phyloP scores from a whole-genome alignment of 306 rosid genomes.

The Nissolia schottii region DNA sequence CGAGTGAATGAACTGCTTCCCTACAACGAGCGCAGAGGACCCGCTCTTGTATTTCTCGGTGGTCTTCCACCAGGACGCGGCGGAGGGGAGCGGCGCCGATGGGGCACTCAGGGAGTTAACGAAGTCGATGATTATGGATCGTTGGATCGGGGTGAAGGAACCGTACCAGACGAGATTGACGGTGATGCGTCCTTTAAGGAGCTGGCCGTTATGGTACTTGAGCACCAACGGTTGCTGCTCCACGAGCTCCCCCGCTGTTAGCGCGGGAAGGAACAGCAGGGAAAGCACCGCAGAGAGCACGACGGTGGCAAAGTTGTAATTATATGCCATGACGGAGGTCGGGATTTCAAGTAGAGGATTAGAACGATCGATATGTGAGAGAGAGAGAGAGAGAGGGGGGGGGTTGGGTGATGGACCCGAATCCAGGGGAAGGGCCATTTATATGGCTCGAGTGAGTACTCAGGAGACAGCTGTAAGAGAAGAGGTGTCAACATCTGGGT shows the following conservation, averaged over 20 bases:
- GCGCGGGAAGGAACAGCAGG: background rate
- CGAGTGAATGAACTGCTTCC: conserved; percentile 61
- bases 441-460: conserved; percentile 22
- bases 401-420: background rate
- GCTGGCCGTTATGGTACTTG: conserved; percentile 80
- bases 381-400: background rate
- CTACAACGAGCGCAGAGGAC: conserved; percentile 55
- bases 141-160: conserved; percentile 61
- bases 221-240: conserved; percentile 68
- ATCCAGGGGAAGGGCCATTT: background rate
- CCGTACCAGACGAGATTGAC: conserved; percentile 92
- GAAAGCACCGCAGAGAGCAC: background rate
- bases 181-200: conserved; percentile 70
- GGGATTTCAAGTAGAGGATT: background rate
- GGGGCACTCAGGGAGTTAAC: conserved; percentile 45
- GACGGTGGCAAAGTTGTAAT: conserved; percentile 30
- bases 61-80: conserved; percentile 80
- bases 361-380: background rate
- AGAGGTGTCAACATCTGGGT: conserved; percentile 1
- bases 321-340: conserved; percentile 18
- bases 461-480: conserved; percentile 51
- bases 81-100: conserved; percentile 36
- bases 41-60: conserved; percentile 70
- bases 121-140: conserved; percentile 75
- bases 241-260: conserved; percentile 41